Conservation (phyloP, 2,329 filamentous ascomycete genomes). For the Sporothrix dimorphospora region DNA sequence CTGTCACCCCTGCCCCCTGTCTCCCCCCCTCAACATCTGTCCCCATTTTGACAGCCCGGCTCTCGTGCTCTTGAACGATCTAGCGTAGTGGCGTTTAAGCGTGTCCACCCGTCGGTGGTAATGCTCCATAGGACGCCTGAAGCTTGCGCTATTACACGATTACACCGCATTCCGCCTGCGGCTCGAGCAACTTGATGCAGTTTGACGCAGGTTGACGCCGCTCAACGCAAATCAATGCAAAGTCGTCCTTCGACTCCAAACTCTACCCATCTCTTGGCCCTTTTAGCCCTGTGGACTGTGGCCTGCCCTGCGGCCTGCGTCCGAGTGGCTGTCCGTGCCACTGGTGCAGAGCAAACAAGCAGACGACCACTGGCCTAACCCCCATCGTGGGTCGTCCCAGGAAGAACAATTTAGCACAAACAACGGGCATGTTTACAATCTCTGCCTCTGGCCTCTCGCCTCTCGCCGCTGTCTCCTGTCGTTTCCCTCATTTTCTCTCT, state of each 20-base stretch:
- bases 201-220: not conserved
- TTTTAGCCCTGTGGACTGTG: not conserved
- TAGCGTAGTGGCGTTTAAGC: constrained; percentile 14
- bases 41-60: constrained; percentile 14
- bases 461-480: not conserved
- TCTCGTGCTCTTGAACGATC: constrained; percentile 18
- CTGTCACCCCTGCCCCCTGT: not conserved
- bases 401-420: not conserved
- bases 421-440: not conserved
- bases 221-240: not conserved
- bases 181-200: not conserved
- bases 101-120: constrained; percentile 19
- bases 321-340: constrained; percentile 12
- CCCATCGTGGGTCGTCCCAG: not conserved
- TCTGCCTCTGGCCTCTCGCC: not conserved
- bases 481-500: not conserved
- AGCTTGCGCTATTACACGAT: not conserved
- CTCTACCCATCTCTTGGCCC: not conserved
- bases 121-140: not conserved
- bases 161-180: not conserved
- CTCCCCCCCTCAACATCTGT: not conserved
- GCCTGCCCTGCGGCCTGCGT: not conserved
- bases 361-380: not conserved
- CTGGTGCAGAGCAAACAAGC: not conserved
- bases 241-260: not conserved